Evolutionary conservation across 2,329 filamentous ascomycete species (phyloP), one percentile per base, ranked within the genome.

Genomic region (Aspergillus sp.): DNA sequence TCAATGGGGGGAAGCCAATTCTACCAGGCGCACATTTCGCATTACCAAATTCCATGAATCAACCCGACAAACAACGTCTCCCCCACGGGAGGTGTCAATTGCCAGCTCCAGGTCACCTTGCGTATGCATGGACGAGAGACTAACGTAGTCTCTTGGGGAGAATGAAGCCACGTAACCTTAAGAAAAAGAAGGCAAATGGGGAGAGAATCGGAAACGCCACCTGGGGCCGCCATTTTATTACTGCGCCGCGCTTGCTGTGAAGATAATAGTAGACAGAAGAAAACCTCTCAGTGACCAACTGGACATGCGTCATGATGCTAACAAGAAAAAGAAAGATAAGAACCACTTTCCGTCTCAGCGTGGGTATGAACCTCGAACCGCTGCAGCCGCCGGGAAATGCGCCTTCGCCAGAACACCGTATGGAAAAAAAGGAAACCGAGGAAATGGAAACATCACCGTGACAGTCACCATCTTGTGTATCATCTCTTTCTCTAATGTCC

Each of bases 341-440:
- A 20, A 42, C 40, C n/a, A 42, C 40, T 20, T 11, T 42, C 40
- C 40, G 11, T 42, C 34, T 38, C 34, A n/a, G 3, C 14, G 14
- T n/a, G 34, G 34, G 34, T 38, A 38, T 38, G 34, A n/a, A 11
- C 34, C 16, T n/a, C 16, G 14, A 11, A 10, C 34, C 34, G 34
- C 34, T 38, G 4, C 34, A 38, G 16, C 34, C 34, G 34, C 34
- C 14, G n/a, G 34, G 2, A 43, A 43, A 43, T 13, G 17, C 7
- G 31, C 43, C 21, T 46, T 40, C 16, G 31, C 10, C 23, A 21
- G 45, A 32, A 47, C 32, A 47, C 45, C 43, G 31, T 47, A 59
- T 55, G 57, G 45, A 50, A 58, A 36, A 21, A 54, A 54, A 52
- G 52, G 41, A 25, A 51, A 45, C 38, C 34, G 41, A 43, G 45